Evolutionary conservation across 2,329 filamentous ascomycete species (phyloP).

Genomic region (Sarocladiaceae sp.): DNA sequence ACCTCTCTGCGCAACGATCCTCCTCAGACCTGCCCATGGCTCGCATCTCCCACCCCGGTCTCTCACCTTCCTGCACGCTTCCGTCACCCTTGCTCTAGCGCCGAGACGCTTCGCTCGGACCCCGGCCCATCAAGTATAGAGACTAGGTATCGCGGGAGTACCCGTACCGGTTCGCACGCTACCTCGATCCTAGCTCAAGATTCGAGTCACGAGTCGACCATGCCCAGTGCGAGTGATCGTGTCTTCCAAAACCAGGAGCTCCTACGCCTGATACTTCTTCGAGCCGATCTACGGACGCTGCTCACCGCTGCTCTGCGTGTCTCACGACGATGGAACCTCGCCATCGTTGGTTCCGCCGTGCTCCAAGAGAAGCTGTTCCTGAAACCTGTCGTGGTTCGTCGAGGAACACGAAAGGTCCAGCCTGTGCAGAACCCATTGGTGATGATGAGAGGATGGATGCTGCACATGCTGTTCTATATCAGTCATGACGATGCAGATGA

Average conservation of each 20-base stretch:
- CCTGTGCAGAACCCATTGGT: slow-evolving; percentile 8
- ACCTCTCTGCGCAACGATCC: neutral
- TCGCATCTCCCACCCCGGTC: neutral
- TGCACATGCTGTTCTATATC: slow-evolving; percentile 8
- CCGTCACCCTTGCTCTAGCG: slow-evolving; percentile 6
- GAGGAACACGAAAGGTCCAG: neutral
- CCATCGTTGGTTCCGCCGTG: slow-evolving; percentile 7
- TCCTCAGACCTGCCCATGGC: neutral
- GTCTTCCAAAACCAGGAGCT: slow-evolving; percentile 8
- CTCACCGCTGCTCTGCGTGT: slow-evolving; percentile 1
- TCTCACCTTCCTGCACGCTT: slow-evolving; percentile 3
- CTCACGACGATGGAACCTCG: slow-evolving; percentile 3
- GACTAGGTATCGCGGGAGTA: neutral
- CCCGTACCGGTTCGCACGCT: neutral
- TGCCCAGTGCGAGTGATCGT: slow-evolving; percentile 1
- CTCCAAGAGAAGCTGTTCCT: slow-evolving; percentile 8
- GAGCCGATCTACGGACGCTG: slow-evolving; percentile 3
- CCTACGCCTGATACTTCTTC: neutral
- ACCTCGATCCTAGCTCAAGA: neutral
- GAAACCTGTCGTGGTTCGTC: slow-evolving; percentile 4
- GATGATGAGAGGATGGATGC: slow-evolving; percentile 2
- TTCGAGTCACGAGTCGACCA: neutral
- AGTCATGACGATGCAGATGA: slow-evolving; percentile 8
- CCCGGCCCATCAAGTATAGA: slow-evolving; percentile 6
- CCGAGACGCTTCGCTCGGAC: slow-evolving; percentile 3